phyloP scores from a whole-genome alignment of 441 rosid species.

The Erodium moschatum region DNA sequence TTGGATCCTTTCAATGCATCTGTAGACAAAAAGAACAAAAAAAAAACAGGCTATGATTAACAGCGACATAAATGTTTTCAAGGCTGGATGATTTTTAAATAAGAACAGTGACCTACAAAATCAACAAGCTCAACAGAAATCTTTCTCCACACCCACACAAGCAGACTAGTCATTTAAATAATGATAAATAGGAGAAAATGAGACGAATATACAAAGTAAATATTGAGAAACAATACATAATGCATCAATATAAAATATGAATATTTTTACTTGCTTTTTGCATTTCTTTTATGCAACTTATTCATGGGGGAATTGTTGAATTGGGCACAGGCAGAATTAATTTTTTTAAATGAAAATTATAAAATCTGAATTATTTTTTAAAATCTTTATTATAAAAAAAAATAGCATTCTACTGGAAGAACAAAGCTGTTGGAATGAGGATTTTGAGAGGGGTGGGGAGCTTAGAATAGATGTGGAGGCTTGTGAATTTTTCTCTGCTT shows the following conservation, averaged over 20 bases:
- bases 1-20: conserved; percentile 43
- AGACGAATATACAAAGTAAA: too few relatives aligned
- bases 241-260: background rate
- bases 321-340: too few relatives aligned
- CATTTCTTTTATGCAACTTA: background rate
- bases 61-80: conserved; percentile 8
- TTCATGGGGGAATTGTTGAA: too few relatives aligned
- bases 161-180: background rate
- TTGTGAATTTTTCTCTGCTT: too few relatives aligned
- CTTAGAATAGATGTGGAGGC: too few relatives aligned
- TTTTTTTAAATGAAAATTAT: too few relatives aligned
- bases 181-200: background rate
- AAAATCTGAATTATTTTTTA: too few relatives aligned
- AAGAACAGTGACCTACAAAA: background rate
- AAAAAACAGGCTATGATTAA: background rate
- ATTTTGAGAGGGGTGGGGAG: too few relatives aligned
- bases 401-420: too few relatives aligned
- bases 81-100: background rate
- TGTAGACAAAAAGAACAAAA: conserved; percentile 24
- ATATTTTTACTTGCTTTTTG: background rate
- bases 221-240: background rate
- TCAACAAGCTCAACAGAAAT: background rate
- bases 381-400: too few relatives aligned
- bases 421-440: too few relatives aligned
- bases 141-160: background rate